phyloP scores from a whole-genome alignment of 1,284 basidiomycete genomes.

The Ustilago lituana region DNA sequence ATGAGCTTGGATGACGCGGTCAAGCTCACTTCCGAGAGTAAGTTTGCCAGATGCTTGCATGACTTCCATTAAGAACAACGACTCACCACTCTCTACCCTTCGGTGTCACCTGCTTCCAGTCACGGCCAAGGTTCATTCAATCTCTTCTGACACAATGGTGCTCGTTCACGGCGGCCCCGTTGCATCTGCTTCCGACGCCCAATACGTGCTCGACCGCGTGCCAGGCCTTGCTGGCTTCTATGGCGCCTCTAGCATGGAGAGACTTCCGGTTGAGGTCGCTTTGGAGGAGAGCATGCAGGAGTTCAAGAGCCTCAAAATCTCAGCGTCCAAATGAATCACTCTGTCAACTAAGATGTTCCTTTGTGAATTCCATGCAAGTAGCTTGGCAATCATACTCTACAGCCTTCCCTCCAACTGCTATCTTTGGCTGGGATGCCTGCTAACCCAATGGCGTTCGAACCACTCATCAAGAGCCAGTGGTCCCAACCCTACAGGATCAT shows the following conservation, averaged over 20 bases:
- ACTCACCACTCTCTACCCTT: too few relatives aligned
- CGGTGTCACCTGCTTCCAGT: slow-evolving; percentile 6
- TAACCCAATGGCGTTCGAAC: too few relatives aligned
- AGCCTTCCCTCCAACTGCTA: too few relatives aligned
- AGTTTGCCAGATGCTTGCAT: slow-evolving; percentile 3
- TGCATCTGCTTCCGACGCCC: slow-evolving; percentile 37
- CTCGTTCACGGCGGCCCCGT: slow-evolving; percentile 48
- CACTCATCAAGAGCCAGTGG: too few relatives aligned
- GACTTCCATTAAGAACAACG: too few relatives aligned
- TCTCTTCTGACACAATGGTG: slow-evolving; percentile 34
- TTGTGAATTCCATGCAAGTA: background rate
- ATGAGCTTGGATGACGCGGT: slow-evolving; percentile 43
- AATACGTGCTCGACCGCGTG: slow-evolving; percentile 40
- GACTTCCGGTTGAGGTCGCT: slow-evolving; percentile 45
- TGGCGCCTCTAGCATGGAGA: slow-evolving; percentile 47
- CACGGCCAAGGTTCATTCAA: slow-evolving; percentile 28
- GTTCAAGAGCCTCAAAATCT: slow-evolving; percentile 36
- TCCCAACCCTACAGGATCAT: too few relatives aligned
- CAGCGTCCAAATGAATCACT: too few relatives aligned
- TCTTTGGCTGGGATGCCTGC: too few relatives aligned
- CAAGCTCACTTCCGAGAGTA: slow-evolving; percentile 34
- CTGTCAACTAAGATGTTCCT: background rate
- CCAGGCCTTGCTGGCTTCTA: slow-evolving; percentile 45
- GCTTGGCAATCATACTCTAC: background rate
- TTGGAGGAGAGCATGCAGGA: slow-evolving; percentile 38